Conservation (phyloP, 176 grass and related monocot species). For the Avena eriantha region DNA sequence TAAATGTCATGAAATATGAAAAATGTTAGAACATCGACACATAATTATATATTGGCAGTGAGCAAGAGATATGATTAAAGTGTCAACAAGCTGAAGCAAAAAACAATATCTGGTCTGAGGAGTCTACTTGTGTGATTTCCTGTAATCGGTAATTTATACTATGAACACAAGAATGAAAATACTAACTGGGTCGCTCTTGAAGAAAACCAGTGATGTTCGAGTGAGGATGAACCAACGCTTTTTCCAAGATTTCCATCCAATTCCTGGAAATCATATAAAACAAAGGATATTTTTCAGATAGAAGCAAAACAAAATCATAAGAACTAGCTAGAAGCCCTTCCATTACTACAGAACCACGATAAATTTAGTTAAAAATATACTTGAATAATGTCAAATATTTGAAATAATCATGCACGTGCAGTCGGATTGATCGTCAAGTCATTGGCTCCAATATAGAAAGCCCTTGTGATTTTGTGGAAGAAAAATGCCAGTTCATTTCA, state of each 20-base stretch:
- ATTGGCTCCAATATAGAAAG: background rate
- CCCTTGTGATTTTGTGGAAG: background rate
- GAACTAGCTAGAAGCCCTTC: background rate
- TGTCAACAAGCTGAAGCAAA: slow-evolving; percentile 25
- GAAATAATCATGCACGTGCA: background rate
- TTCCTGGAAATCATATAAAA: slow-evolving; percentile 61
- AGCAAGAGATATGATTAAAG: slow-evolving; percentile 5
- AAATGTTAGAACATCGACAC: background rate
- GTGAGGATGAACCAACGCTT: slow-evolving; percentile 99
- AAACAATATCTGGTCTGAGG: background rate
- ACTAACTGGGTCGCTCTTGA: slow-evolving; percentile 99
- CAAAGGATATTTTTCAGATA: slow-evolving; percentile 24
- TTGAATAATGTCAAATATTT: slow-evolving; percentile 15
- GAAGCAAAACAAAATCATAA: background rate
- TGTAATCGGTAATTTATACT: background rate
- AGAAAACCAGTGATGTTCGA: slow-evolving; percentile 94
- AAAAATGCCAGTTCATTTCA: background rate
- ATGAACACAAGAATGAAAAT: slow-evolving; percentile 30
- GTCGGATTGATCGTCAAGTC: background rate
- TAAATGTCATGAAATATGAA: slow-evolving; percentile 8
- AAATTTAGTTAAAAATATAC: background rate
- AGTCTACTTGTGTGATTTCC: background rate
- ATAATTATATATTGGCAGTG: slow-evolving; percentile 22
- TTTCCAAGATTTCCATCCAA: slow-evolving; percentile 99
- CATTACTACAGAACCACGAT: background rate